Conservation (phyloP, 352 stramenopile species). For the Phytopythium oedochilum region DNA sequence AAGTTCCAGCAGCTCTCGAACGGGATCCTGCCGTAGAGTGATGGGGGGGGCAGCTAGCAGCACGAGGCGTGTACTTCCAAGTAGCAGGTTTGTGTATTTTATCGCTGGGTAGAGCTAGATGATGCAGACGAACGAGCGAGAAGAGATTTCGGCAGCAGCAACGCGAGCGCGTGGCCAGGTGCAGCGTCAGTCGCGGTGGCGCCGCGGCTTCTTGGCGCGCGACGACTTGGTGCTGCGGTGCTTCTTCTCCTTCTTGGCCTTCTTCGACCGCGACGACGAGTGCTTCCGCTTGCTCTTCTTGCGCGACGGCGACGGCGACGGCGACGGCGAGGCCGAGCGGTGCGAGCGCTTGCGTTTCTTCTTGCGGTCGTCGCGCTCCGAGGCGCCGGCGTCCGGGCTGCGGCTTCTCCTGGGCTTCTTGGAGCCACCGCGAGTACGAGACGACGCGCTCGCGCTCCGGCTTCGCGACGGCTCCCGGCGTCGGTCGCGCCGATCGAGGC, state of each 20-base stretch:
- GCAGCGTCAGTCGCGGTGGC: neutral
- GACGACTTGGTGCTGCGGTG: constrained; percentile 20
- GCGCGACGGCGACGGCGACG: constrained; percentile 11
- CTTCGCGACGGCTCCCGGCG: constrained; percentile 15
- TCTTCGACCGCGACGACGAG: constrained; percentile 22
- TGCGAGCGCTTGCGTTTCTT: neutral
- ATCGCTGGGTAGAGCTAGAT: constrained; percentile 3
- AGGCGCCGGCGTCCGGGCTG: neutral
- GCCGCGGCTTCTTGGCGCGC: constrained; percentile 20
- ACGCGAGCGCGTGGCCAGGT: neutral
- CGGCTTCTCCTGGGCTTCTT: constrained; percentile 7
- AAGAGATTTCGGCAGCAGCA: neutral
- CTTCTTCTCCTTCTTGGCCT: constrained; percentile 46
- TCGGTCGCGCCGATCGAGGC: constrained; percentile 10
- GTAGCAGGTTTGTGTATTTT: no score
- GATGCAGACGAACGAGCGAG: neutral
- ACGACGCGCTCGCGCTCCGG: constrained; percentile 13
- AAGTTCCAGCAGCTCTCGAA: constrained; percentile 87
- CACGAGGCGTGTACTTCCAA: no score
- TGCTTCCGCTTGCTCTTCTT: constrained; percentile 33
- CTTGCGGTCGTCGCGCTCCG: neutral
- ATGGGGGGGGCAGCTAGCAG: no score
- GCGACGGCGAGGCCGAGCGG: constrained; percentile 7
- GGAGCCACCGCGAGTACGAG: constrained; percentile 2
- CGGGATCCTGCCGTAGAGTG: constrained; percentile 43